Evolutionary conservation across 305 asterid species (phyloP), one percentile per base, ranked within the genome.

Genomic region (Stenogyne calaminthoides): DNA sequence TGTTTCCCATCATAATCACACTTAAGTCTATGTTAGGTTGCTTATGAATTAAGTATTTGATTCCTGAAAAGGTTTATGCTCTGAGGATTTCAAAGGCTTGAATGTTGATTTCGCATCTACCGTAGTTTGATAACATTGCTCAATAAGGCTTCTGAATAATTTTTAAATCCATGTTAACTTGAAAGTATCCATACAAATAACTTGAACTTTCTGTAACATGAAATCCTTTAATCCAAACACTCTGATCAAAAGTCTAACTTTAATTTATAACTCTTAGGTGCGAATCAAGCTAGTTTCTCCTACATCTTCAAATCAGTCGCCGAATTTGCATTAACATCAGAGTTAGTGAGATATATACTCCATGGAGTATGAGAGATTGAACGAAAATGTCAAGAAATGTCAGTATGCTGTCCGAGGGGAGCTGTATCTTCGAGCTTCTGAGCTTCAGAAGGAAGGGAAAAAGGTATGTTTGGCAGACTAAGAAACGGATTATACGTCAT

Each of bases 401-500:
- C 97, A 95, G 77, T 95, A 95, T 82, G 98, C 99, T 71, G 99
- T 95, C 76, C 89, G 99, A 68, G 99, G 99, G 34, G 99, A 95
- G 88, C 93, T 95, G 77, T 95, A 95, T 84, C 99, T 95, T 72
- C 97, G 98, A 51, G 99, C 99, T 76, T 88, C 99, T 68, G 98
- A 95, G 85, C 97, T 95, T 86, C 99, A 95, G 85, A 95, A 91
- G 80, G 97, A 95, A 78, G 98, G 99, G 68, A 95, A 92, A 84
- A 95, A 93, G 99, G 99, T 93, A 81, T 25, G 16, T 19, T 73
- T 57, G 14, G 22, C 55, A 46, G 36, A 32, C 32, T 54, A 5
- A 40, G 40, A 1, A 61, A 19, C 22, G 32, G 16, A 51, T 15
- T 20, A 5, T 57, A 16, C 15, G 1, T 64, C 29, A 62, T 69